phyloP scores from a whole-genome alignment of 2,329 filamentous ascomycete species.

The Xylariaceae sp. region DNA sequence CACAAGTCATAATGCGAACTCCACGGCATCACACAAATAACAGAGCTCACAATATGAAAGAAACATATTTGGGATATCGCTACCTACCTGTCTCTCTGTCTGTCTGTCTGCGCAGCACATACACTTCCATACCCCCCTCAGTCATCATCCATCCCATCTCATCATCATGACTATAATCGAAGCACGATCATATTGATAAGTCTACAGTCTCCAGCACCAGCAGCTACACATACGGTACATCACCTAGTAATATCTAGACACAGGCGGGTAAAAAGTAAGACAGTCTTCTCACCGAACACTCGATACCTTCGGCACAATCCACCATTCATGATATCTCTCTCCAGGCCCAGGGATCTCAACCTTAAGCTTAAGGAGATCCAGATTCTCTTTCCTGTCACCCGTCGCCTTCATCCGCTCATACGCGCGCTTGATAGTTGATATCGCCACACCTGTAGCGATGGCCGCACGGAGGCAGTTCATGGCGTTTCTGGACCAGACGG shows the following conservation, averaged over 20 bases:
- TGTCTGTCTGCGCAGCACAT: neutral
- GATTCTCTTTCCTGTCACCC: constrained; percentile 3
- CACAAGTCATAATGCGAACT: too few species aligned
- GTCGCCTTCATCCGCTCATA: constrained; percentile 30
- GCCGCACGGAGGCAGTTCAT: constrained; percentile 63
- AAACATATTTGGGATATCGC: neutral
- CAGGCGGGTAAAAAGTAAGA: neutral
- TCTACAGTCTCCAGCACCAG: too few species aligned
- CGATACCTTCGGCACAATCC: constrained; percentile 53
- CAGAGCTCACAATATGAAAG: too few species aligned
- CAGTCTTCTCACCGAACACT: constrained; percentile 11
- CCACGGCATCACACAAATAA: too few species aligned
- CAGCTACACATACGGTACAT: too few species aligned
- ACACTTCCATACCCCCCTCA: too few species aligned
- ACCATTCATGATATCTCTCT: constrained; percentile 58
- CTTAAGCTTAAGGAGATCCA: constrained; percentile 32
- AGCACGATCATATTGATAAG: too few species aligned
- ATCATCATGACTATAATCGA: too few species aligned
- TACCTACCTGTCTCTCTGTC: neutral
- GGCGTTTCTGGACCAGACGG: constrained; percentile 55
- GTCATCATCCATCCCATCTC: too few species aligned
- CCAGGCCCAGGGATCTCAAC: constrained; percentile 49
- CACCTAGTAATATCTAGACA: neutral
- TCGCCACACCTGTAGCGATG: constrained; percentile 62
- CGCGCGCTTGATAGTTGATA: constrained; percentile 56